Evolutionary conservation across 768 basidiomycete genomes (phyloP), one percentile per base, ranked within the genome.

Genomic region (Leccinum barrowsii): DNA sequence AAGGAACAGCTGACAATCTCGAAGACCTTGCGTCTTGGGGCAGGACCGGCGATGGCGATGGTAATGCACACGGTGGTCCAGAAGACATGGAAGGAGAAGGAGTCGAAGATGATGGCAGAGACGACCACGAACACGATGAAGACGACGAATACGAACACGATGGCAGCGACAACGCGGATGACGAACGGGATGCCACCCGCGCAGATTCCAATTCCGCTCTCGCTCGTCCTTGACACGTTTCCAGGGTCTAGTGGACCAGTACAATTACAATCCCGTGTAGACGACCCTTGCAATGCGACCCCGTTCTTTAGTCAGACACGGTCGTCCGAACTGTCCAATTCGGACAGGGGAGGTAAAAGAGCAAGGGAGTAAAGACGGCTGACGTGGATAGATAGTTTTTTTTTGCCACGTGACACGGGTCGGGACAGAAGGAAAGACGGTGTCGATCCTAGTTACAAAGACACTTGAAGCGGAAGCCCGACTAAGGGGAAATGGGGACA

Each of bases 401-500:
- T 11, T 19, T 10, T 11, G 19, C 26, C 28, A 24, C 7, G 7
- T 11, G 40, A 34, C 12, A 34, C 12, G 12, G 5, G 34, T 34
- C 8, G 17, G 10, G 1, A 7, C 35, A 1, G 10, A 30, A 52
- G 17, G 17, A 10, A 26, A 30, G 24, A 24, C 8, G 6, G 17
- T 19, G 7, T 28, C 42, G 4, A 7, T 49, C 7, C 22, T 21
- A 21, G 19, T 15, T 30, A 44, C 19, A 44, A 44, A 15, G 35
- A 22, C 49, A 40, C 24, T 49, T 15, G 42, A 60, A 46, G 22
- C 32, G 65, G 53, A 21, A 54, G 37, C 54, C 57, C 17, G 56
- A 57, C 11, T 51, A 44, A 21, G 53, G 59, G 12, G 57, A 49
- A 32, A 47, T 34, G 62, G 64, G 58, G 58, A 46, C 59, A 58